Evolutionary conservation across 345 rosid species (phyloP).

Genomic region (Hevea brasiliensis): DNA sequence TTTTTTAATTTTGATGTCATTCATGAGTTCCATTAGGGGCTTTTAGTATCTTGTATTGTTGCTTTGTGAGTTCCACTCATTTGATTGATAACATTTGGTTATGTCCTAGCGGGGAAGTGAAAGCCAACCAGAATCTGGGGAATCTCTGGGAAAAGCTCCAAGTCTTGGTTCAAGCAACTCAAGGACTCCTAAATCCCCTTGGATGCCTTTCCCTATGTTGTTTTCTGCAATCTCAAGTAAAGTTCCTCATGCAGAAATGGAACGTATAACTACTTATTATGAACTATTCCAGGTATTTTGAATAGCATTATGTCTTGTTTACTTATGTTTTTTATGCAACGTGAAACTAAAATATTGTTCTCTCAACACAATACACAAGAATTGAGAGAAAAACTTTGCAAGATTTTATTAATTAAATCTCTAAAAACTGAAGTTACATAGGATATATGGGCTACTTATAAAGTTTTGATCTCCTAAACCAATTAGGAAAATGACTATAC

Average conservation of each 20-base stretch:
- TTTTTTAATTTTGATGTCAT: no score
- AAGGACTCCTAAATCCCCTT: conserved; percentile 77
- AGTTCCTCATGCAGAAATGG: conserved; percentile 63
- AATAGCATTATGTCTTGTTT: neutral
- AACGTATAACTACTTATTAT: conserved; percentile 45
- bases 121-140: conserved; percentile 40
- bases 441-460: no score
- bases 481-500: no score
- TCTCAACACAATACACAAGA: no score
- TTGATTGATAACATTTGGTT: conserved; percentile 9
- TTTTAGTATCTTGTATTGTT: neutral
- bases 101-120: conserved; percentile 32
- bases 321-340: no score
- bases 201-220: conserved; percentile 87
- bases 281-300: conserved; percentile 65
- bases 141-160: conserved; percentile 52
- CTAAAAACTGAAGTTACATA: no score
- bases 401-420: no score
- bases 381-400: no score
- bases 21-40: no score
- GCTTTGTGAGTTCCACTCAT: neutral
- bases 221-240: conserved; percentile 80
- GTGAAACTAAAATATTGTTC: no score
- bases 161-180: conserved; percentile 57
- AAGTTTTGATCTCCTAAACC: no score